Evolutionary conservation across 2,329 filamentous ascomycete genomes (phyloP).

Genomic region (Aspergillus nomiae): DNA sequence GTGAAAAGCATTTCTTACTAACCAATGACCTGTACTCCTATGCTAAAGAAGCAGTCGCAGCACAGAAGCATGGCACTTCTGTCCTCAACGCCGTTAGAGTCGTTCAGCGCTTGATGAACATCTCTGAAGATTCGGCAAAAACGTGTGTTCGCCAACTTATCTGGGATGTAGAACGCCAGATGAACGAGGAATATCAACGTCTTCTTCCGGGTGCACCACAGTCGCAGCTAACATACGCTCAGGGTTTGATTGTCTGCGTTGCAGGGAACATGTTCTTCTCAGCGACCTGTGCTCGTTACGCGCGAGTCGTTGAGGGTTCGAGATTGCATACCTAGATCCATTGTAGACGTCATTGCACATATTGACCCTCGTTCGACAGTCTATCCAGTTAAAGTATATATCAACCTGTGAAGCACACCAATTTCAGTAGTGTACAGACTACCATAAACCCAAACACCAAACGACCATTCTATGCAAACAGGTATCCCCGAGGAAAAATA

Average conservation of each 20-base stretch:
- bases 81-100: constrained; percentile 16
- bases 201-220: background rate
- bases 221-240: constrained; percentile 9
- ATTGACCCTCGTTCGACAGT: background rate
- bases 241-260: constrained; percentile 7
- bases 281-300: constrained; percentile 16
- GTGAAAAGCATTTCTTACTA: constrained; percentile 15
- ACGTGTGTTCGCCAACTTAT: constrained; percentile 7
- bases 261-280: constrained; percentile 21
- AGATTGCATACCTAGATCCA: background rate
- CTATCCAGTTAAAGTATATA: background rate
- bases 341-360: background rate
- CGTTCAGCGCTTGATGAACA: constrained; percentile 7
- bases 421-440: too few relatives aligned
- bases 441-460: background rate
- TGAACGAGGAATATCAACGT: constrained; percentile 12
- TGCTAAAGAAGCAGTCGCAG: constrained; percentile 13
- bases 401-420: background rate
- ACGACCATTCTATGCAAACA: background rate
- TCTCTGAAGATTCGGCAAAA: constrained; percentile 5
- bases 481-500: background rate
- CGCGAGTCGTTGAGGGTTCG: constrained; percentile 12
- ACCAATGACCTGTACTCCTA: constrained; percentile 22
- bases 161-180: constrained; percentile 12
- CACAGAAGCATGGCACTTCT: background rate